phyloP scores from a whole-genome alignment of 257 asterid genomes.

The Penstemon newberryi region DNA sequence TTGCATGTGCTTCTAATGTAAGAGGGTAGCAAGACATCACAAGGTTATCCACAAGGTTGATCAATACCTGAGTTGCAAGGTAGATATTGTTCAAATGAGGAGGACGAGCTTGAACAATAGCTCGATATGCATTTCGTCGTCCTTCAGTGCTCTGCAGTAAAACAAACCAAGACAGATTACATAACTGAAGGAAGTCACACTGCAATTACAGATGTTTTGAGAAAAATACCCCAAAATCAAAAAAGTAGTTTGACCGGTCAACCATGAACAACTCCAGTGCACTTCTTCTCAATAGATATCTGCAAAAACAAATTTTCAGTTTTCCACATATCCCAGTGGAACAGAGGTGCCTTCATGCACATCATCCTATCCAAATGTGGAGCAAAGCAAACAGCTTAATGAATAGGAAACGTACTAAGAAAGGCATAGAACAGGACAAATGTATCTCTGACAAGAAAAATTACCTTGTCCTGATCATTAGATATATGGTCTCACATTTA shows the following conservation, averaged over 20 bases:
- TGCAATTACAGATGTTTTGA: slow-evolving; percentile 25
- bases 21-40: slow-evolving; percentile 30
- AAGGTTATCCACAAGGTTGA: slow-evolving; percentile 30
- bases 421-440: slow-evolving; percentile 13
- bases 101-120: slow-evolving; percentile 96
- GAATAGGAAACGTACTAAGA: slow-evolving; percentile 20
- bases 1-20: slow-evolving; percentile 20
- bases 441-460: slow-evolving; percentile 15
- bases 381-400: slow-evolving; percentile 20
- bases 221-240: slow-evolving; percentile 90
- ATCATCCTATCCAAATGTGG: slow-evolving; percentile 19
- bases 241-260: slow-evolving; percentile 93
- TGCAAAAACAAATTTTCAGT: slow-evolving; percentile 39
- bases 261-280: slow-evolving; percentile 95
- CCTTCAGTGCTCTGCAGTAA: slow-evolving; percentile 68
- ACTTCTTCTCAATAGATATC: slow-evolving; percentile 97
- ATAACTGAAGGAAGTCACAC: slow-evolving; percentile 25
- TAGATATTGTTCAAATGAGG: slow-evolving; percentile 90
- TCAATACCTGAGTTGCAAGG: slow-evolving; percentile 93
- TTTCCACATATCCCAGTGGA: slow-evolving; percentile 10
- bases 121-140: slow-evolving; percentile 86
- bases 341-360: slow-evolving; percentile 19
- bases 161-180: slow-evolving; percentile 25
- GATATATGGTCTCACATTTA: slow-evolving; percentile 4
- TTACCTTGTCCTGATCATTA: slow-evolving; percentile 6